Evolutionary conservation across 306 rosid genomes (phyloP), one percentile per base, ranked within the genome.

Genomic region (Cicer bijugum): DNA sequence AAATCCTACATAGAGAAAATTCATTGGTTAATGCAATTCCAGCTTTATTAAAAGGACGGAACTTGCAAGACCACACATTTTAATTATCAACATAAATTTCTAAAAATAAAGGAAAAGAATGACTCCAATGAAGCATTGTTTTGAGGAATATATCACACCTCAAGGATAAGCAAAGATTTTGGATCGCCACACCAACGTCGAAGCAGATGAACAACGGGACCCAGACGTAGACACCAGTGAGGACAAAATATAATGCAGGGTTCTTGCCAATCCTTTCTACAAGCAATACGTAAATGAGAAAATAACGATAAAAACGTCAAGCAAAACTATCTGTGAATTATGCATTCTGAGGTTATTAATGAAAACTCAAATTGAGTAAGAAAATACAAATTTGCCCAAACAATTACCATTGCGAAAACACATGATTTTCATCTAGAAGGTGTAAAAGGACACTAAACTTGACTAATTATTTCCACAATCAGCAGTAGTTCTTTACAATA

Each of bases 181-280:
- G 85, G 86, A 84, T 91, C 86, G 64, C 91, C 87, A 63, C 85
- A 75, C 98, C 98, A 93, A 14, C 83, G 87, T 8, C 20, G 91
- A 76, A 93, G 97, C 61, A 93, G 84, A 74, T 86, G 93, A 83
- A 93, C 92, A 81, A 71, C 84, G n/a, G 96, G 97, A 74, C 98
- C 98, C 58, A 93, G 85, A 64, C 98, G 93, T 72, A 93, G 78
- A 82, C 84, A 88, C 97, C 96, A 89, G 74, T 89, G 96, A 66
- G 93, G 92, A 81, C 86, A 82, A 78, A 93, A 89, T 70, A 93
- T 89, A 40, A 93, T 80, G 84, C 96, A 93, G 10, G 97, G 97
- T 78, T 93, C 97, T 84, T 84, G 89, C 93, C 92, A 93, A 70
- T 84, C 84, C 45, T 72, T 77, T 84, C 98, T 93, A 78, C 17